These are phyloP conservation scores for Ophiostoma tasmaniense DNA, from an alignment of 2,329 filamentous ascomycete genomes.

Conservation along the genomic window DNA sequence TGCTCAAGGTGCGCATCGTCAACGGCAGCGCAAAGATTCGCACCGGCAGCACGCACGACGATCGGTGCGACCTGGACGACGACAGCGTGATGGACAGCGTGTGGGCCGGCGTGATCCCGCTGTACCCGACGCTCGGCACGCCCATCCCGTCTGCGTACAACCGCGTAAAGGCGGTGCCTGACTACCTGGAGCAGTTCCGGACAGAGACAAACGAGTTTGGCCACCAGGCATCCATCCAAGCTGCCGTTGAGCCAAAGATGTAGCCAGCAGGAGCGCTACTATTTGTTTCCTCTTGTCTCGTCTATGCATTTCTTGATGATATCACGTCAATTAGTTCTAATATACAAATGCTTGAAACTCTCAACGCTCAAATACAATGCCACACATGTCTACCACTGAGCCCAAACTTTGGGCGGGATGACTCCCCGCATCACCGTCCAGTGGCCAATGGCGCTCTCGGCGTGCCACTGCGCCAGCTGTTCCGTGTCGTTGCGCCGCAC, in stretches of 20 bases:
- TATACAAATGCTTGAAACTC: not conserved
- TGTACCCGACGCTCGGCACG: conserved; percentile 54
- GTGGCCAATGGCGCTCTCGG: conserved; percentile 69
- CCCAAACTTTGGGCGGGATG: conserved; percentile 71
- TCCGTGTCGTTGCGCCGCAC: conserved; percentile 56
- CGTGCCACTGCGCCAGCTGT: conserved; percentile 62
- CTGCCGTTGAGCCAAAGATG: conserved; percentile 17
- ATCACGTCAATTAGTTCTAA: not conserved
- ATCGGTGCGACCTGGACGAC: conserved; percentile 40
- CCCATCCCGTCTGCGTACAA: conserved; percentile 55
- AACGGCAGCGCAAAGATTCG: conserved; percentile 70
- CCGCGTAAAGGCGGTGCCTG: conserved; percentile 48
- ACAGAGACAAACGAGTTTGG: conserved; percentile 30
- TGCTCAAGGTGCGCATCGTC: conserved; percentile 60
- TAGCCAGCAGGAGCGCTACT: not conserved
- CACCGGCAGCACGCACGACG: conserved; percentile 52
- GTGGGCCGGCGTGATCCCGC: conserved; percentile 53
- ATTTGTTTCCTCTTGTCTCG: too few relatives aligned
- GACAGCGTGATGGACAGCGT: conserved; percentile 33
- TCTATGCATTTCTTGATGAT: not conserved
- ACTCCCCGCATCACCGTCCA: conserved; percentile 89
- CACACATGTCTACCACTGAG: conserved; percentile 56
- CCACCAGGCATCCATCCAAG: conserved; percentile 23
- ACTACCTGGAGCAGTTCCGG: conserved; percentile 46
- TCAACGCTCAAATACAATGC: not conserved